These are phyloP conservation scores for Aspergillus ellipticus DNA, from an alignment of 495 filamentous ascomycete species.

Conservation along the genomic window DNA sequence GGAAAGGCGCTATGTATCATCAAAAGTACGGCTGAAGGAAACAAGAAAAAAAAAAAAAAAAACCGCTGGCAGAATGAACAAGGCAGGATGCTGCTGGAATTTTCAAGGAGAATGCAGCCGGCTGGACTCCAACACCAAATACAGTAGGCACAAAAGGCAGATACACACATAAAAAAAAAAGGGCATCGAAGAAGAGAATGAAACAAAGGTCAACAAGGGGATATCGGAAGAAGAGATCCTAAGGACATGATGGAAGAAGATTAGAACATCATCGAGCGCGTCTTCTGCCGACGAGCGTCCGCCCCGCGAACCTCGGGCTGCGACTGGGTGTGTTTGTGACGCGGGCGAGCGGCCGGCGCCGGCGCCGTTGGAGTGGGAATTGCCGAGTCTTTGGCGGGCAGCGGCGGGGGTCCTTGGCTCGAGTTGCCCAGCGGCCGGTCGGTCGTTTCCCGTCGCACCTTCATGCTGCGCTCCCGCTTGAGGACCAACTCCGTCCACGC, in stretches of 20 bases:
- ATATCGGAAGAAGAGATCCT: neutral
- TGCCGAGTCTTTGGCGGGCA: conserved; percentile 23
- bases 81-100: neutral
- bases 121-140: conserved; percentile 27
- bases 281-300: conserved; percentile 42
- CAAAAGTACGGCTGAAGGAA: conserved; percentile 23
- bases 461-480: conserved; percentile 38
- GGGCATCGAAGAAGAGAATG: neutral
- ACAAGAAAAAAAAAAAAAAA: conserved; percentile 19
- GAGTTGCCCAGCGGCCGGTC: conserved; percentile 9
- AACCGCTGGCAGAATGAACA: conserved; percentile 13
- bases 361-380: conserved; percentile 28
- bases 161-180: neutral
- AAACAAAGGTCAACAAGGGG: neutral
- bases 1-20: conserved; percentile 35
- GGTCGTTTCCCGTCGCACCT: conserved; percentile 28
- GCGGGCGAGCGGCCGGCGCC: conserved; percentile 26
- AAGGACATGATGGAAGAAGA: conserved; percentile 4
- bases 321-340: conserved; percentile 43
- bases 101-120: conserved; percentile 12
- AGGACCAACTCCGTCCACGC: conserved; percentile 86
- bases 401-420: conserved; percentile 8
- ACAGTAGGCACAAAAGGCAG: conserved; percentile 4
- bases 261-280: conserved; percentile 44
- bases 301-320: conserved; percentile 38